A percentile compares a stretch with the other conserved stretches of the same genome.
phyloP scores from a whole-genome alignment of 2,329 filamentous ascomycete species.

The Beauveria rudraprayagi region DNA sequence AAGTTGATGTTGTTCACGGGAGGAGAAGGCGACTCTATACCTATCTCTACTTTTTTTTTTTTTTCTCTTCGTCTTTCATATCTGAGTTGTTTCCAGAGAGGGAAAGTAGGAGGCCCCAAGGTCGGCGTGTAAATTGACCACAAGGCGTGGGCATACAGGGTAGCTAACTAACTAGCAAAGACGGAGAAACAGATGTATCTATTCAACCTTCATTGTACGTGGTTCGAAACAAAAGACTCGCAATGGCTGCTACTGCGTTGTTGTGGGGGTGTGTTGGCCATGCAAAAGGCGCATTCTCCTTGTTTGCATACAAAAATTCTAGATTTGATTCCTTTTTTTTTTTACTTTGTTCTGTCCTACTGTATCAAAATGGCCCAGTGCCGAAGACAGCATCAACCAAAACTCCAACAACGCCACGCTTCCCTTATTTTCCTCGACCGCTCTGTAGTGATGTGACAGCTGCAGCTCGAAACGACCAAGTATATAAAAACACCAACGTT shows the following conservation, averaged over 20 bases:
- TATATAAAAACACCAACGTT: not conserved
- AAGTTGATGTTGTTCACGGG: not conserved
- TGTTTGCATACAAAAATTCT: not conserved
- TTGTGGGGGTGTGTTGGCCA: not conserved
- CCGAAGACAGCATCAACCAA: not conserved
- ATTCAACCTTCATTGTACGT: not conserved
- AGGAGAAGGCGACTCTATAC: not conserved
- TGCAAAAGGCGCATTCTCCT: not conserved
- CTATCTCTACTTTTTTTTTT: not conserved
- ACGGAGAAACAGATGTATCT: not conserved
- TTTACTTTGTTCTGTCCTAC: not conserved
- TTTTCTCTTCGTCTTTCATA: not conserved
- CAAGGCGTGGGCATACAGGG: not conserved
- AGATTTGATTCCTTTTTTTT: not conserved
- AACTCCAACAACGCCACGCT: constrained; percentile 5
- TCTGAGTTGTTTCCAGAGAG: not conserved
- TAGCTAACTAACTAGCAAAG: no score
- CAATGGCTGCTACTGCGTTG: not conserved
- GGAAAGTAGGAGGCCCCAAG: no score
- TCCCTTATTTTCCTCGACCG: not conserved
- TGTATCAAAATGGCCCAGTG: no score
- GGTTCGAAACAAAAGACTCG: not conserved
- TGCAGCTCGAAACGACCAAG: not conserved
- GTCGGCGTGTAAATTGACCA: not conserved
- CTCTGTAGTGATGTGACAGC: not conserved